Percentiles rank a stretch among this genome's conserved stretches.
Evolutionary conservation across 1,284 basidiomycete species (phyloP).

Genomic region (Pseudozyma flocculosa): DNA sequence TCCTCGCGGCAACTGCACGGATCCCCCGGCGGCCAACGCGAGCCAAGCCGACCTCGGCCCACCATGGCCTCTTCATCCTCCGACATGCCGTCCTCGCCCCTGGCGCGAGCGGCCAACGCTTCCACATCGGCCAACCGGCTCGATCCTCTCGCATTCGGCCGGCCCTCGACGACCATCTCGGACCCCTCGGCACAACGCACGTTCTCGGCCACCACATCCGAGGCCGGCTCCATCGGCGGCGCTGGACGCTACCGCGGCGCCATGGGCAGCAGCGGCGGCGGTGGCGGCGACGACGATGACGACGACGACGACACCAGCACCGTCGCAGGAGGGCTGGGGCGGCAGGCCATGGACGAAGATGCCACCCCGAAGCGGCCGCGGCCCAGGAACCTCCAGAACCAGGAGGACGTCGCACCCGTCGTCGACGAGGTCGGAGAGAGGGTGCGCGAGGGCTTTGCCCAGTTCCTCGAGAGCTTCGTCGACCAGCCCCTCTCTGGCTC

Average conservation of each 20-base stretch:
- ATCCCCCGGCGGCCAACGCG: too few relatives aligned
- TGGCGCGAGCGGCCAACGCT: neutral
- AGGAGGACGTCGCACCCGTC: constrained; percentile 72
- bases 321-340: constrained; percentile 15
- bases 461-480: constrained; percentile 87
- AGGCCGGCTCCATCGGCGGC: constrained; percentile 50
- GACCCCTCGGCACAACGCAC: constrained; percentile 21
- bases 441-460: constrained; percentile 83
- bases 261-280: too few relatives aligned
- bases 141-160: neutral
- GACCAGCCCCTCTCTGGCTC: constrained; percentile 57
- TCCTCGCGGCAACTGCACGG: too few relatives aligned
- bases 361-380: constrained; percentile 16
- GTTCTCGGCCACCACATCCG: constrained; percentile 62
- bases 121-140: neutral
- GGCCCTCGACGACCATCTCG: neutral
- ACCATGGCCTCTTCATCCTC: neutral
- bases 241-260: constrained; percentile 22
- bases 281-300: constrained; percentile 15
- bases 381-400: constrained; percentile 36
- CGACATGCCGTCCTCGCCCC: neutral
- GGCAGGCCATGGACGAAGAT: constrained; percentile 17
- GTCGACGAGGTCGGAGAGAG: constrained; percentile 90
- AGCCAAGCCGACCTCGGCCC: too few relatives aligned
- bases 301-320: constrained; percentile 19